Conservation (phyloP, 257 asterid genomes). For the Lantana camara region DNA sequence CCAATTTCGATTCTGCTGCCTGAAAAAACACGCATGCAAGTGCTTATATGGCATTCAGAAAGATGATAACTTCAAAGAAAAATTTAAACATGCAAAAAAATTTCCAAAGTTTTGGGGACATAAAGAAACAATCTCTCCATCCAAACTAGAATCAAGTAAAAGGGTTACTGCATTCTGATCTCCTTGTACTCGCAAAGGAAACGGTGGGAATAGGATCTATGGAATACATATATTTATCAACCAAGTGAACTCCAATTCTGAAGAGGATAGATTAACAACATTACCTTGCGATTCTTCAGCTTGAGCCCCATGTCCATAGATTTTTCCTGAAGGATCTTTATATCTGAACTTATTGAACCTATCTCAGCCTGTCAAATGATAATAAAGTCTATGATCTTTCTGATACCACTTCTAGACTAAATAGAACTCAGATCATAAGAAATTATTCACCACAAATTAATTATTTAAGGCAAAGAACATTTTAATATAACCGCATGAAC, state of each 20-base stretch:
- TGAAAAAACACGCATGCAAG: slow-evolving; percentile 39
- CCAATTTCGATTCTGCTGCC: slow-evolving; percentile 96
- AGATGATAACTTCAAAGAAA: slow-evolving; percentile 15
- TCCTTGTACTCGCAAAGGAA: slow-evolving; percentile 7
- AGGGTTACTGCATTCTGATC: slow-evolving; percentile 12
- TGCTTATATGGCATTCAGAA: slow-evolving; percentile 27
- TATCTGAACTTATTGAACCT: slow-evolving; percentile 97
- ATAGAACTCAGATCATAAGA: not conserved
- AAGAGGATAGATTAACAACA: slow-evolving; percentile 7
- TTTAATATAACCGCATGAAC: slow-evolving; percentile 13
- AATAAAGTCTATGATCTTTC: slow-evolving; percentile 21
- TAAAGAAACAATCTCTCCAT: slow-evolving; percentile 21
- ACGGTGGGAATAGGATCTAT: not conserved
- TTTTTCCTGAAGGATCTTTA: slow-evolving; percentile 96
- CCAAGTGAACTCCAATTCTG: slow-evolving; percentile 3
- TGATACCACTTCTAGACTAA: slow-evolving; percentile 16
- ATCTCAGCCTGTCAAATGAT: slow-evolving; percentile 74
- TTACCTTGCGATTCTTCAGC: slow-evolving; percentile 97
- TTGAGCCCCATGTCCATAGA: slow-evolving; percentile 99
- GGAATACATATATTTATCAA: slow-evolving; percentile 3
- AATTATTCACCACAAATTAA: slow-evolving; percentile 4
- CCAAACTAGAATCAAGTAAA: slow-evolving; percentile 10
- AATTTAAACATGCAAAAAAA: slow-evolving; percentile 17
- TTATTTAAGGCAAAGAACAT: slow-evolving; percentile 18
- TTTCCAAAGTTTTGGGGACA: slow-evolving; percentile 19